These are phyloP conservation scores for Eleusine indica DNA, from an alignment of 176 grass and related monocot genomes.

Conservation along the genomic window DNA sequence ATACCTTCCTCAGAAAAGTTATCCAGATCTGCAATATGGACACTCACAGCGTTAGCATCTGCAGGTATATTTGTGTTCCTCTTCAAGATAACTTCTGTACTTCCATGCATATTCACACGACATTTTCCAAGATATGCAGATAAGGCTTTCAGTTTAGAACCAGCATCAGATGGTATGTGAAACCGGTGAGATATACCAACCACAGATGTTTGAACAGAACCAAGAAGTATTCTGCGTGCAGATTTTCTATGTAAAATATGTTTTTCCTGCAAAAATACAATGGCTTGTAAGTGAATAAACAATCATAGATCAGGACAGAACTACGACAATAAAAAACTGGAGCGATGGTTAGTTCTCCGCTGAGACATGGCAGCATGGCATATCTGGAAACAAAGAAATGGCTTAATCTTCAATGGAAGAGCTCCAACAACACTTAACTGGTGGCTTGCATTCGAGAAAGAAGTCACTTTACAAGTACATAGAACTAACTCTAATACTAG, in stretches of 20 bases:
- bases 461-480: no score
- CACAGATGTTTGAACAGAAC: conserved; percentile 79
- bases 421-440: no score
- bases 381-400: no score
- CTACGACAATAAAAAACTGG: neutral
- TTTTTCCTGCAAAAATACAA: conserved; percentile 53
- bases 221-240: conserved; percentile 46
- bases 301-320: conserved; percentile 8
- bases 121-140: conserved; percentile 75
- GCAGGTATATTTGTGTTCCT: conserved; percentile 76
- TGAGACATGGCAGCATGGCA: neutral
- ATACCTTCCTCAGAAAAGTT: conserved; percentile 72
- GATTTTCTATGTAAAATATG: conserved; percentile 51
- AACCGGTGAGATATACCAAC: conserved; percentile 89
- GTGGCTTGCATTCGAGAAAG: no score
- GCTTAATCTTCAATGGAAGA: no score
- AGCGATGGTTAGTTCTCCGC: neutral
- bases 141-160: conserved; percentile 64
- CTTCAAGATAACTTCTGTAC: conserved; percentile 81
- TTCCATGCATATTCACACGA: conserved; percentile 58
- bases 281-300: conserved; percentile 1
- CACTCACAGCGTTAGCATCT: conserved; percentile 90
- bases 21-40: conserved; percentile 69
- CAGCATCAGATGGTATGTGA: conserved; percentile 58
- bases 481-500: no score